phyloP scores from a whole-genome alignment of 2,329 filamentous ascomycete genomes.

The Sphaerostilbella broomeana region DNA sequence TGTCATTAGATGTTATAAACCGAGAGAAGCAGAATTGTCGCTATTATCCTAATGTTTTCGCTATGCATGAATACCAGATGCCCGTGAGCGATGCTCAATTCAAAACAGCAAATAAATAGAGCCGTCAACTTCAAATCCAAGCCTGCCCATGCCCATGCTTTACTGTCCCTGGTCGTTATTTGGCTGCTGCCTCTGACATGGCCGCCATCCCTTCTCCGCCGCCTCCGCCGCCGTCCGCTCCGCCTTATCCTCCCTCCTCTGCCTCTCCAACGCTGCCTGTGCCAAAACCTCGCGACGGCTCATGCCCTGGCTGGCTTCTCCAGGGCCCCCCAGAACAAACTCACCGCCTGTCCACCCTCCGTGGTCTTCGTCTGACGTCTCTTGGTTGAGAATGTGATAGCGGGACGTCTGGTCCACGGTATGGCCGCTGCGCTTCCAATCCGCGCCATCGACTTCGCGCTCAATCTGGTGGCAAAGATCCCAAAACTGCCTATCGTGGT shows the following conservation, averaged over 20 bases:
- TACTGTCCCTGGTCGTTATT: constrained; percentile 16
- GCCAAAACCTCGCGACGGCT: constrained; percentile 70
- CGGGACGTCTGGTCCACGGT: constrained; percentile 58
- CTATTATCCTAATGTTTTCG: no score
- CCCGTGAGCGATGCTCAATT: no score
- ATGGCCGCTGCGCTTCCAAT: constrained; percentile 68
- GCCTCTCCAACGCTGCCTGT: constrained; percentile 34
- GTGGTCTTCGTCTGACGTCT: constrained; percentile 53
- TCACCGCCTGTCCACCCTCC: constrained; percentile 75
- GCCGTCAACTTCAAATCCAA: no score
- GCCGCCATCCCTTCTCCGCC: constrained; percentile 24
- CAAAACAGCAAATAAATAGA: no score
- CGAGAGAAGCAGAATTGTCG: no score
- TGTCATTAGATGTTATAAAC: no score
- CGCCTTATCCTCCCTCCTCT: constrained; percentile 26
- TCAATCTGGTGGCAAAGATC: constrained; percentile 81
- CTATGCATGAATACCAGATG: no score
- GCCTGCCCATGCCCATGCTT: constrained; percentile 6
- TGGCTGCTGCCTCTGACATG: constrained; percentile 21
- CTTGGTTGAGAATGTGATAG: constrained; percentile 45
- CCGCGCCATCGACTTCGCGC: constrained; percentile 70
- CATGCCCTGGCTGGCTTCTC: constrained; percentile 41
- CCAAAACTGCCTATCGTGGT: constrained; percentile 87
- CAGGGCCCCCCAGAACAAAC: constrained; percentile 60
- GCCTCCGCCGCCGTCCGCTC: constrained; percentile 27